Base-by-base conservation (phyloP, 306 rosid species). In the Lupinus albus region DNA sequence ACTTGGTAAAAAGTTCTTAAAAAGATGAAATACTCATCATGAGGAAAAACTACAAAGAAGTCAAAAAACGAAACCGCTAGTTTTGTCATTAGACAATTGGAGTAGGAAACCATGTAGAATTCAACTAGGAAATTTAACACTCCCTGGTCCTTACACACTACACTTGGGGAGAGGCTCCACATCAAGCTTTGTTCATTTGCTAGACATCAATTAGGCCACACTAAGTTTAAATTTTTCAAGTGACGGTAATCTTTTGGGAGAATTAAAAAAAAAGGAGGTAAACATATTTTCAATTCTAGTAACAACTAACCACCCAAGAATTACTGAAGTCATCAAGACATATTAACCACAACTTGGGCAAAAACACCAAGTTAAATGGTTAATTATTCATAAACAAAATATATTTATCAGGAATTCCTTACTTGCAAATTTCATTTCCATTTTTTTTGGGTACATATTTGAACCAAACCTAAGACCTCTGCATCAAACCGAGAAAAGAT, bases 1-100 rank as follows among this genome's bases (percentile, higher is more conserved):
- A 65, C 78, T 76, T 64, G 68, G 67, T 45, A 56, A 20, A 20
- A 52, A 35, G 36, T 36, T n/a, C 25, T 64, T 18, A 39, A 46
- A 48, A 67, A 30, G 47, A 36, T 28, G 44, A 74, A 64, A 0
- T 2, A 44, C 36, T 64, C 38, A 76, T 55, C 16, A 62, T 15
- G 33, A 36, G 18, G 58, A 41, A 56, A 55, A 64, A 20, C 11
- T 55, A 39, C 45, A 32, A 12, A 16, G 1, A 39, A 69, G 9
- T 38, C 15, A 70, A 49, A 28, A 2, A 13, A 65, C 17, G 16
- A 68, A 71, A 60, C 17, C 36, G 45, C 45, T 10, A 39, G 45
- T 8, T 9, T 8, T 9, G 3, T 2, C n/a, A 4, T 2, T 10
- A 8, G 45, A 8, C 3, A 9, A 8, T 39, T 2, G 45, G 45